Evolutionary conservation across 768 basidiomycete species (phyloP), one percentile per base, ranked within the genome.

Genomic region (Kwoniella dejecticola): DNA sequence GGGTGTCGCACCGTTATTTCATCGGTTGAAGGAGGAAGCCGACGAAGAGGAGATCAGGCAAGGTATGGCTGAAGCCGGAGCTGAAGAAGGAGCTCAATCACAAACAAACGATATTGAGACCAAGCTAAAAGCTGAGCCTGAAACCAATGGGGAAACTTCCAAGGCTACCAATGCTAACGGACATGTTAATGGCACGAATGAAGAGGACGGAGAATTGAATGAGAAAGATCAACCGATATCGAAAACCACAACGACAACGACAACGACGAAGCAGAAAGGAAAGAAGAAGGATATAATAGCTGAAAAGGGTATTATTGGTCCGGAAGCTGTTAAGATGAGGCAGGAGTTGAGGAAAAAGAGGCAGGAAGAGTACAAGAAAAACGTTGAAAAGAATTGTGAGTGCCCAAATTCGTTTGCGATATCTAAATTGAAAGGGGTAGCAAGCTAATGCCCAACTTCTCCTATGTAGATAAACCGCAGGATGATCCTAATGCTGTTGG

Each of bases 401-500:
- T 84, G 15, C 7, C 27, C 27, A 38, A 17, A 8, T 8, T 38
- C 17, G 36, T 8, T 17, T 53, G 33, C n/a, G 30, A 53, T 21
- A 38, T 24, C 4, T 17, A 41, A 26, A 36, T 27, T n/a, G 40
- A 58, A 29, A 38, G 54, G 67, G 54, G 52, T 61, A n/a, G 33
- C n/a, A 31, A 7, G 48, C 48, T 50, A 36, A 50, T 21, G 6
- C 24, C 26, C 3, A 15, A 13, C 3, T n/a, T 1, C 13, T 48
- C 44, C 4, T 30, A 4, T 29, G 29, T 71, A 97, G 95, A 94
- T 81, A 91, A 93, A 77, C 96, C 96, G 8, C 84, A 88, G 19
- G 94, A 95, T 55, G 94, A 99, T 72, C 57, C 88, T 12, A 87
- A 95, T 75, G 94, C 92, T 30, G 83, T 88, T 41, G 96, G 96